A percentile compares a stretch with the other conserved stretches of the same genome.
Evolutionary conservation across 129 eudicot species (phyloP).

Genomic region (Rutidosis leptorrhynchoides): DNA sequence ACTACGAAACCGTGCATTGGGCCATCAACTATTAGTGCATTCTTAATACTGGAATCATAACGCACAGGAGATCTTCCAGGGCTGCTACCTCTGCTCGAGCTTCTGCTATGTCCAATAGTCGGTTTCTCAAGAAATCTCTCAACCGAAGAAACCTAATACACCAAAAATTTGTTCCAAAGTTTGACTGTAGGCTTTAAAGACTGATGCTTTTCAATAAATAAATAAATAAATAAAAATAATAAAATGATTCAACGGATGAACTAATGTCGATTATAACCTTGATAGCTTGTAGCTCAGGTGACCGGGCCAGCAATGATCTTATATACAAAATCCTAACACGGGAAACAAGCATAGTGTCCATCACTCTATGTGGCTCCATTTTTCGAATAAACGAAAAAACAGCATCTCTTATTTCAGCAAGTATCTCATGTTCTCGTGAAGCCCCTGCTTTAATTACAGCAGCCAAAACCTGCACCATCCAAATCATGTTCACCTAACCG

Average conservation of each 20-base stretch:
- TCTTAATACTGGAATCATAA: conserved; percentile 59
- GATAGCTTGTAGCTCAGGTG: conserved; percentile 93
- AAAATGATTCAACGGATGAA: not conserved
- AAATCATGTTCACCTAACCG: conserved; percentile 13
- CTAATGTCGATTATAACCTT: conserved; percentile 43
- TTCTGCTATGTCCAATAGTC: conserved; percentile 73
- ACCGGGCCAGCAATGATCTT: conserved; percentile 90
- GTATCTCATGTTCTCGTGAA: conserved; percentile 98
- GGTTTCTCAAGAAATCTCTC: conserved; percentile 90
- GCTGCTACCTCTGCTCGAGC: conserved; percentile 95
- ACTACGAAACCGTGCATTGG: conserved; percentile 78
- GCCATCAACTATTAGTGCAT: conserved; percentile 55
- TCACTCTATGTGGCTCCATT: conserved; percentile 97
- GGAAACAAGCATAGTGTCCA: conserved; percentile 99
- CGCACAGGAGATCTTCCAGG: conserved; percentile 90
- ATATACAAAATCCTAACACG: conserved; percentile 95
- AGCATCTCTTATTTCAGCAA: conserved; percentile 97
- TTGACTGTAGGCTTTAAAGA: not conserved
- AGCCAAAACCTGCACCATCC: conserved; percentile 76
- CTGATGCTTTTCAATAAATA: no score
- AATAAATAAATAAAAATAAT: no score
- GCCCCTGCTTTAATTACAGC: conserved; percentile 99
- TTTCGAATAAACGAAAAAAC: conserved; percentile 87
- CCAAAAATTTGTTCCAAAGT: conserved; percentile 18
- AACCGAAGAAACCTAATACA: conserved; percentile 72